These are phyloP conservation scores for Podaxis carcinomalis DNA, from an alignment of 768 basidiomycete species.

Conservation along the genomic window DNA sequence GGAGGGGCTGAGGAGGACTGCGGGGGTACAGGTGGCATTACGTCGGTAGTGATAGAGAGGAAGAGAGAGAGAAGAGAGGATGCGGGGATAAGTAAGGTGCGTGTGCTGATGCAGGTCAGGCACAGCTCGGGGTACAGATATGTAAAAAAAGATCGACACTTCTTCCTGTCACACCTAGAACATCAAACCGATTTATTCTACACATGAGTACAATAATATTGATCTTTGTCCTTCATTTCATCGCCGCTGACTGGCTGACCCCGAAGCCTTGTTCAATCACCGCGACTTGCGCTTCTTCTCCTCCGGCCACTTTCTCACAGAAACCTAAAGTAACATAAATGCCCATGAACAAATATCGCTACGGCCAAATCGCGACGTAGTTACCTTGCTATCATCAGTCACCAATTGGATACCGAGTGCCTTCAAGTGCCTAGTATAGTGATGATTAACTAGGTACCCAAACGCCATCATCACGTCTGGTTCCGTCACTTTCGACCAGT, in stretches of 20 bases:
- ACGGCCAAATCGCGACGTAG: neutral
- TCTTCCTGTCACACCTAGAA: neutral
- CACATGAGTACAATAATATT: neutral
- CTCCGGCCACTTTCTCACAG: slow-evolving; percentile 6
- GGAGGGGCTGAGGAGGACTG: neutral
- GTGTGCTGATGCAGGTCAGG: neutral
- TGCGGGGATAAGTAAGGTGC: neutral
- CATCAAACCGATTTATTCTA: neutral
- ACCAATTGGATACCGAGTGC: neutral
- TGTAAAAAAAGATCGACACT: too few relatives aligned
- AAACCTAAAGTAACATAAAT: neutral
- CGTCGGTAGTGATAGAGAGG: neutral
- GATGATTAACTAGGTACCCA: slow-evolving; percentile 6
- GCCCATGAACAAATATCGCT: neutral
- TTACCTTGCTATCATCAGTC: neutral
- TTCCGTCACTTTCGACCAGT: slow-evolving; percentile 35
- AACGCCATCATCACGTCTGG: slow-evolving; percentile 1
- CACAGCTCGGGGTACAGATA: neutral
- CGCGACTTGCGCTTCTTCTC: slow-evolving; percentile 7
- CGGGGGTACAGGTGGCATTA: slow-evolving; percentile 1
- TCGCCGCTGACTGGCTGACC: neutral
- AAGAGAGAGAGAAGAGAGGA: neutral
- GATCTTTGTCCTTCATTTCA: neutral
- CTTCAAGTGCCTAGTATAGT: slow-evolving; percentile 1
- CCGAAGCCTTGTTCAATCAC: neutral